phyloP scores from a whole-genome alignment of 768 basidiomycete species.

The Amanita rubescens region DNA sequence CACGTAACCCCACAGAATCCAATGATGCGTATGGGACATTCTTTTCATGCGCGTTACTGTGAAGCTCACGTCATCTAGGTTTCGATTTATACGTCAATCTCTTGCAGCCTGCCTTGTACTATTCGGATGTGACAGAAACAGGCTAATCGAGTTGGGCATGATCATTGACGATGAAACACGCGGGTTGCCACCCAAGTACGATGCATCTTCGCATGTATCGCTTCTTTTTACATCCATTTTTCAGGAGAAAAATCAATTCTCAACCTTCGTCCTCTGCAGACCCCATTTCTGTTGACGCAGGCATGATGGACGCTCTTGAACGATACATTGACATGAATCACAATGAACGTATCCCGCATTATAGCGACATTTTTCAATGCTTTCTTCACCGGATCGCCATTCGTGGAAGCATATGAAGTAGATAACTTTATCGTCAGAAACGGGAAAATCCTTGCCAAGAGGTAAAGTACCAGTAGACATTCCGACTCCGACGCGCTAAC shows the following conservation, averaged over 20 bases:
- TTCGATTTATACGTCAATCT: slow-evolving; percentile 53
- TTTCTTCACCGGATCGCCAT: slow-evolving; percentile 52
- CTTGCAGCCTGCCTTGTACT: slow-evolving; percentile 54
- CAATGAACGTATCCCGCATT: slow-evolving; percentile 44
- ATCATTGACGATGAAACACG: slow-evolving; percentile 40
- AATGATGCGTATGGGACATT: slow-evolving; percentile 28
- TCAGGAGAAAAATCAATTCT: slow-evolving; percentile 41
- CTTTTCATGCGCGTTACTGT: background rate
- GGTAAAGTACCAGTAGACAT: slow-evolving; percentile 32
- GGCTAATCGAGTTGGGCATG: slow-evolving; percentile 38
- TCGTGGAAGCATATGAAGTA: slow-evolving; percentile 58
- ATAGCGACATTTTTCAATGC: slow-evolving; percentile 55
- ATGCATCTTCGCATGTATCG: slow-evolving; percentile 8
- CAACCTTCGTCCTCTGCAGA: slow-evolving; percentile 40
- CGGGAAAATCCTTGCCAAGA: slow-evolving; percentile 45
- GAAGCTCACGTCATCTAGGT: slow-evolving; percentile 16
- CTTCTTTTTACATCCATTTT: background rate
- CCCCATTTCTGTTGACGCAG: slow-evolving; percentile 52
- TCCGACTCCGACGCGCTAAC: background rate
- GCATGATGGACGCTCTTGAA: slow-evolving; percentile 47
- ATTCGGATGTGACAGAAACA: slow-evolving; percentile 56
- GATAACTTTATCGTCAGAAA: slow-evolving; percentile 70
- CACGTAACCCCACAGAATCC: slow-evolving; percentile 23
- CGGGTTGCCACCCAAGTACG: slow-evolving; percentile 51
- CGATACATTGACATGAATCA: slow-evolving; percentile 40